Evolutionary conservation across 306 rosid genomes (phyloP).

Genomic region (Prinsepia uniflora): DNA sequence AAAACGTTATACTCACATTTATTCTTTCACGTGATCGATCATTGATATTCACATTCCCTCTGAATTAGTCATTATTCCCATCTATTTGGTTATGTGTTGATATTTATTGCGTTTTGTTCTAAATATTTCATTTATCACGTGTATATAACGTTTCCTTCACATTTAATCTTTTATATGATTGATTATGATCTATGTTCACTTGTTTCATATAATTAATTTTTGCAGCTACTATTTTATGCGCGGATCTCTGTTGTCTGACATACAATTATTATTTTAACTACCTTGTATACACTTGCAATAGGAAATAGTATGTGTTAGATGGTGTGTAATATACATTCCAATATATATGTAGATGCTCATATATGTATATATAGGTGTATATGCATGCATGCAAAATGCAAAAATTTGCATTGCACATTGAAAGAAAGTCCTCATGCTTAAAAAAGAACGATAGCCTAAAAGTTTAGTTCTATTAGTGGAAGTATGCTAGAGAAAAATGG

Average conservation of each 20-base stretch:
- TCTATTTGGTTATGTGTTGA: no score
- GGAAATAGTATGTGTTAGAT: background rate
- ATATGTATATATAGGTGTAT: background rate
- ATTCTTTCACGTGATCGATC: no score
- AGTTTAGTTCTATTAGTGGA: background rate
- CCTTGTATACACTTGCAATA: background rate
- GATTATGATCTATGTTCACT: background rate
- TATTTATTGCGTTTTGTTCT: no score
- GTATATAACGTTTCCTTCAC: no score
- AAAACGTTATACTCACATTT: no score
- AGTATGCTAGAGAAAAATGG: background rate
- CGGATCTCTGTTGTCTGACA: fast-evolving
- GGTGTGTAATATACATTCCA: background rate
- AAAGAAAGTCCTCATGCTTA: background rate
- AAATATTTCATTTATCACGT: no score
- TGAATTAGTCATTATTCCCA: no score
- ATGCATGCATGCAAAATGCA: background rate
- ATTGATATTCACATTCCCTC: no score
- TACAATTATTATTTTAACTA: background rate
- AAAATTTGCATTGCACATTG: background rate
- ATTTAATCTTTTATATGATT: background rate
- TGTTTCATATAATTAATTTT: no score
- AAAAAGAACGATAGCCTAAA: background rate
- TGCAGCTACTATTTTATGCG: background rate
- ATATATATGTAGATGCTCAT: background rate